phyloP scores from a whole-genome alignment of 108 stramenopile species.

The Parmales sp. region DNA sequence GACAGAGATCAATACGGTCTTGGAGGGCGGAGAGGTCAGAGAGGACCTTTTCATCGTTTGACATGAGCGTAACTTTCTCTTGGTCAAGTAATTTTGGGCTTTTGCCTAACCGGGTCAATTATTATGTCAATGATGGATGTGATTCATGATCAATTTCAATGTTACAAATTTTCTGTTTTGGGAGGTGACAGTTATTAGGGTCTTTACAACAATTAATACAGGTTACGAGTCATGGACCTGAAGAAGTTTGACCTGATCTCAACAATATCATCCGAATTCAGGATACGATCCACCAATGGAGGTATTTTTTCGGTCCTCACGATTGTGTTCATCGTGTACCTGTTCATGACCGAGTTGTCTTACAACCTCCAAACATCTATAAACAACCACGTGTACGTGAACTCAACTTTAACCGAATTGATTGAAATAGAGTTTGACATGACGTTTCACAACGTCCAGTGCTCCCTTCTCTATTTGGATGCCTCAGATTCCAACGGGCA shows the following conservation, averaged over 20 bases:
- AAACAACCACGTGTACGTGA: slow-evolving; percentile 63
- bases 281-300: not conserved
- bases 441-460: slow-evolving; percentile 65
- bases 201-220: no score
- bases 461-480: slow-evolving; percentile 68
- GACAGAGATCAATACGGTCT: not conserved
- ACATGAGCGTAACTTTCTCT: no score
- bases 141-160: no score
- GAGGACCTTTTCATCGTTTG: no score
- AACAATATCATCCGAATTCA: no score
- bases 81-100: no score
- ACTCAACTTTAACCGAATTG: slow-evolving; percentile 58
- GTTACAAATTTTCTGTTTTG: no score
- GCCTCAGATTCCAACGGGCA: slow-evolving; percentile 83
- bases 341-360: slow-evolving; percentile 46
- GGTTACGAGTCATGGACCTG: no score
- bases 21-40: not conserved
- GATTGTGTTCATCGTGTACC: slow-evolving; percentile 30
- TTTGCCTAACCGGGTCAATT: no score
- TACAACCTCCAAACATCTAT: slow-evolving; percentile 55
- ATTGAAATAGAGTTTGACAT: slow-evolving; percentile 83
- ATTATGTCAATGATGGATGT: no score
- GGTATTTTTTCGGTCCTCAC: not conserved
- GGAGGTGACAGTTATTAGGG: no score
- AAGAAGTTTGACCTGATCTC: no score